Base-by-base conservation (phyloP, 2,329 filamentous ascomycete species). In the Byssochlamys sp. region DNA sequence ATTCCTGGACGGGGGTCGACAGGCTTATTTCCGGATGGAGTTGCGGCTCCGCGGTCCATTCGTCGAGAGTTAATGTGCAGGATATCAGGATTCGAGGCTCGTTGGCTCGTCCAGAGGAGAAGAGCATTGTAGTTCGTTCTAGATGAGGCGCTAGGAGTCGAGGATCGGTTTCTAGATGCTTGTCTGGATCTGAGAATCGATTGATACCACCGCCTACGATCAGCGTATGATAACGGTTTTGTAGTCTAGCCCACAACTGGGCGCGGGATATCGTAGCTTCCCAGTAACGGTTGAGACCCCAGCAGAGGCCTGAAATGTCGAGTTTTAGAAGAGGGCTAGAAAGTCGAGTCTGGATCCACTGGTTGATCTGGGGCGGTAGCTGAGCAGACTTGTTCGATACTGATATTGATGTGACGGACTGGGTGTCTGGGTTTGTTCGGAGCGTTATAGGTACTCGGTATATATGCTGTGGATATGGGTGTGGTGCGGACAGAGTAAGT, bases 201-300 rank as follows among this genome's bases (percentile, higher is more conserved):
- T 14, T 45, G 39, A 45, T 45, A 14, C 14, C 39, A 45, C 60
- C 59, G 2, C 54, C 52, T 25, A 52, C 49, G n/a, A 65, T 55
- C 9, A 63, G 33, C 14, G 52, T 55, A 4, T 60, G 57, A 53
- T 69, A 62, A 25, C 65, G 67, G n/a, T 62, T 57, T 29, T 70
- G 66, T 33, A 74, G 63, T 35, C 66, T 62, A 29, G 69, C 64
- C 73, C 74, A 75, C 53, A 75, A 55, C 35, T 65, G 66, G 25
- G 73, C 71, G 4, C 73, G 72, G n/a, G 64, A 66, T 11, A 75
- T 57, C 35, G 65, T 60, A 4, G 69, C 69, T 63, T 75, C 74
- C 73, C 73, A 76, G 59, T 75, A 76, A 4, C 71, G 67, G 55
- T 71, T 72, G 49, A 75, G 67, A 3, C 74, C 74, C 67, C 71